Percentiles rank a stretch among this genome's conserved stretches.
phyloP scores from a whole-genome alignment of 805 yeast species.

The Scheffersomyces spartinae region DNA sequence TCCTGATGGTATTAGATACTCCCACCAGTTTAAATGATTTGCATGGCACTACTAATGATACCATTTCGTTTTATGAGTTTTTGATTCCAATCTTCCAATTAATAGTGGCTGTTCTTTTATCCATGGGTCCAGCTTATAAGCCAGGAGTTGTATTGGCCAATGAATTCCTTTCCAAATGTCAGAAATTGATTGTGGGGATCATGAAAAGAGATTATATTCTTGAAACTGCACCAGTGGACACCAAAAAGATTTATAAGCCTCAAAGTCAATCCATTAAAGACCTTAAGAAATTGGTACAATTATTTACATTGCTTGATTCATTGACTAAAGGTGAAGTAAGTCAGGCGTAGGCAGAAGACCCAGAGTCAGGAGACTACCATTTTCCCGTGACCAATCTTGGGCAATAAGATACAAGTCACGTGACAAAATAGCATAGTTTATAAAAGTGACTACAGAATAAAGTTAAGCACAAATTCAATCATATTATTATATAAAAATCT shows the following conservation, averaged over 20 bases:
- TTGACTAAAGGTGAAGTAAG: conserved; percentile 35
- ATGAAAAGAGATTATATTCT: conserved; percentile 43
- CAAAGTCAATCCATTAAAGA: too few species aligned
- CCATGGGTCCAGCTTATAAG: conserved; percentile 69
- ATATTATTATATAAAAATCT: too few species aligned
- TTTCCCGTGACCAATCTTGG: too few species aligned
- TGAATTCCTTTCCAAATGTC: conserved; percentile 38
- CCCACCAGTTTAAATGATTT: conserved; percentile 26
- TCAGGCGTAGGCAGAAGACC: too few species aligned
- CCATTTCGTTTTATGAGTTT: conserved; percentile 51
- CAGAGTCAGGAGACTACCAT: too few species aligned
- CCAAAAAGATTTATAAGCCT: too few species aligned
- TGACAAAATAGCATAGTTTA: too few species aligned
- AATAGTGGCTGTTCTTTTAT: conserved; percentile 50
- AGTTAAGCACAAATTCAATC: too few species aligned
- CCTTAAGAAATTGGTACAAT: conserved; percentile 42
- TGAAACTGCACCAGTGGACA: conserved; percentile 10
- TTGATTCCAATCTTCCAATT: conserved; percentile 67
- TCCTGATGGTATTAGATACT: conserved; percentile 41
- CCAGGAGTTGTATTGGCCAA: conserved; percentile 43
- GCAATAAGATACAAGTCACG: too few species aligned
- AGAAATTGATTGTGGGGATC: conserved; percentile 47
- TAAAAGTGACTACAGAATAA: too few species aligned
- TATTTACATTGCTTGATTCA: conserved; percentile 43
- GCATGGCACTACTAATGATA: conserved; percentile 5